A percentile compares a stretch with the other conserved stretches of the same genome.
Evolutionary conservation across 2,329 filamentous ascomycete species (phyloP).

Genomic region (Bipolaris gigantea): DNA sequence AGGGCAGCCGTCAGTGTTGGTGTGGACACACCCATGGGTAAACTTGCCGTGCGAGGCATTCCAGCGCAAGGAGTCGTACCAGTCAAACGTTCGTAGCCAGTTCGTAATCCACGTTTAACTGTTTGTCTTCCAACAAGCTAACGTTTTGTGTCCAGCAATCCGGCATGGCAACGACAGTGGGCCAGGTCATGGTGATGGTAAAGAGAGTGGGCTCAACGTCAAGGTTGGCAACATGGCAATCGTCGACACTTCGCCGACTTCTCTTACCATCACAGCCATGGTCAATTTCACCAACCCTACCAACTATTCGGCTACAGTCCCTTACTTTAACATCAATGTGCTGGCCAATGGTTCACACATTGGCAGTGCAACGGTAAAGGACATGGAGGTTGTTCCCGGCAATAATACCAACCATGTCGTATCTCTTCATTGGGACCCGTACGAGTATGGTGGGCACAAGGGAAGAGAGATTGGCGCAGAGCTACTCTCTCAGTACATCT

Average conservation of each 20-base stretch:
- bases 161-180: slow-evolving; percentile 52
- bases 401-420: slow-evolving; percentile 71
- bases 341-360: slow-evolving; percentile 72
- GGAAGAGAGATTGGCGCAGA: slow-evolving; percentile 67
- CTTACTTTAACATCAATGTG: slow-evolving; percentile 76
- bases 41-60: slow-evolving; percentile 78
- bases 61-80: slow-evolving; percentile 82
- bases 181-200: slow-evolving; percentile 41
- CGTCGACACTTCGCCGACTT: slow-evolving; percentile 69
- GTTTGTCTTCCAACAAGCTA: slow-evolving; percentile 30
- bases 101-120: slow-evolving; percentile 41
- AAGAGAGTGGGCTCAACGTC: slow-evolving; percentile 59
- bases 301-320: slow-evolving; percentile 78
- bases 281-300: slow-evolving; percentile 92
- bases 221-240: slow-evolving; percentile 73
- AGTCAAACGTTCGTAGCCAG: slow-evolving; percentile 86
- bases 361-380: slow-evolving; percentile 70
- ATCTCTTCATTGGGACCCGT: slow-evolving; percentile 74
- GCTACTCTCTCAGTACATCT: slow-evolving; percentile 82
- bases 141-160: slow-evolving; percentile 41
- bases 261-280: slow-evolving; percentile 69
- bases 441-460: slow-evolving; percentile 60
- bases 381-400: slow-evolving; percentile 67
- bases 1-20: slow-evolving; percentile 81
- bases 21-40: slow-evolving; percentile 78